Evolutionary conservation across 2,329 filamentous ascomycete genomes (phyloP).

Genomic region (Penicillium sp.): DNA sequence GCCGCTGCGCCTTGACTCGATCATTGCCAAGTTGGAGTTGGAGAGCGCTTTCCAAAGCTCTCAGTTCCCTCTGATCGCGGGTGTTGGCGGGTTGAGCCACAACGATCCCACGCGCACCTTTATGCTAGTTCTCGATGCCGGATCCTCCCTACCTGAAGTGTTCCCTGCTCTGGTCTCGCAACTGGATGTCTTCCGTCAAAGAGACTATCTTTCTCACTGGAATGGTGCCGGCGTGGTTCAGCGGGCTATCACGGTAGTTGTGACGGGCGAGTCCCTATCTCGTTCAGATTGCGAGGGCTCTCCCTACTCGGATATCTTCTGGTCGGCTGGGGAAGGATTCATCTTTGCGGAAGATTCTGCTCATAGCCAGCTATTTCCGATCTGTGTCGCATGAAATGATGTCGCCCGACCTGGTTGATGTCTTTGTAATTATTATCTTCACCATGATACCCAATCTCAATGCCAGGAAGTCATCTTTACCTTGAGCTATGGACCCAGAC

Average conservation of each 20-base stretch:
- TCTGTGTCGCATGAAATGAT: constrained; percentile 15
- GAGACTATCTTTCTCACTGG: constrained; percentile 29
- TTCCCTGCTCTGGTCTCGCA: constrained; percentile 24
- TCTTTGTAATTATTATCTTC: neutral
- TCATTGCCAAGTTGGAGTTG: constrained; percentile 22
- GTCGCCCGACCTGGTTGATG: neutral
- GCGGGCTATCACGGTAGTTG: constrained; percentile 29
- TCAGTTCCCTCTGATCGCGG: neutral
- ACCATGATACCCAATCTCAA: constrained; percentile 22
- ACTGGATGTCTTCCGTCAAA: constrained; percentile 22
- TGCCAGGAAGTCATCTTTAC: neutral
- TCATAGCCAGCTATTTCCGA: constrained; percentile 14
- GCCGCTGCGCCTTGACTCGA: constrained; percentile 26
- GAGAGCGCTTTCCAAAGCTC: constrained; percentile 4
- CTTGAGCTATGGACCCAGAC: neutral
- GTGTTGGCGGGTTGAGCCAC: constrained; percentile 1
- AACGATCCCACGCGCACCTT: constrained; percentile 19
- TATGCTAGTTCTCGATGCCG: constrained; percentile 29
- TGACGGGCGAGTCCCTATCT: constrained; percentile 17
- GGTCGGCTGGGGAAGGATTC: constrained; percentile 6
- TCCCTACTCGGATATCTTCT: constrained; percentile 20
- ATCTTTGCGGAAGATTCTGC: constrained; percentile 1
- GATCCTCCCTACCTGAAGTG: constrained; percentile 16
- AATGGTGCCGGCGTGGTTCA: constrained; percentile 21
- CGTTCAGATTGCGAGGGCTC: constrained; percentile 7